A percentile compares a stretch with the other conserved stretches of the same genome.
Evolutionary conservation across 2,329 filamentous ascomycete species (phyloP).

Genomic region (Pseudocercospora fuligena): DNA sequence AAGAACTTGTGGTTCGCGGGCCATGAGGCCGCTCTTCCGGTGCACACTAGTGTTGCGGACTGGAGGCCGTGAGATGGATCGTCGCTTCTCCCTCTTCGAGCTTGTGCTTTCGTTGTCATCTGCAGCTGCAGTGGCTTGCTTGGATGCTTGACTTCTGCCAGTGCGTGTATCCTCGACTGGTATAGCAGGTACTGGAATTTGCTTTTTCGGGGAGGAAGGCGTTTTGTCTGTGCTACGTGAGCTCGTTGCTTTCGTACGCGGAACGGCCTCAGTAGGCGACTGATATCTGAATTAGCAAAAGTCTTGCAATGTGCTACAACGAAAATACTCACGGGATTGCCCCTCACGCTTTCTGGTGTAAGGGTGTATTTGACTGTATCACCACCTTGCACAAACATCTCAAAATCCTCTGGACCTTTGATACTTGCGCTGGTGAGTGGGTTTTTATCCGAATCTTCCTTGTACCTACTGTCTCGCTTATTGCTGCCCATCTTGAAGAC

Average conservation of each 20-base stretch:
- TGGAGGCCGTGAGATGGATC: conserved; percentile 39
- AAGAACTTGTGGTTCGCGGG: conserved; percentile 74
- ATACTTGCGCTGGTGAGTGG: conserved; percentile 41
- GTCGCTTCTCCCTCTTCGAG: conserved; percentile 30
- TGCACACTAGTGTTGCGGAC: conserved; percentile 39
- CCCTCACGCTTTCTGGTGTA: conserved; percentile 53
- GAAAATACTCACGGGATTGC: conserved; percentile 46
- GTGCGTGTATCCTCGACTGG: conserved; percentile 24
- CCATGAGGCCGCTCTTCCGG: conserved; percentile 45
- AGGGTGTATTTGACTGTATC: conserved; percentile 58
- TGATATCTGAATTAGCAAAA: conserved; percentile 14
- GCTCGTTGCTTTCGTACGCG: conserved; percentile 15
- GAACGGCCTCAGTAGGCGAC: conserved; percentile 20
- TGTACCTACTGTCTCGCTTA: conserved; percentile 27
- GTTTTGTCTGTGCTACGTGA: conserved; percentile 22
- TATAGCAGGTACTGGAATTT: conserved; percentile 12
- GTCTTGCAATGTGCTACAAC: neutral
- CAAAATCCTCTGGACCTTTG: conserved; percentile 49
- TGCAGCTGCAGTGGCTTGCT: conserved; percentile 28
- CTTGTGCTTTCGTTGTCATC: conserved; percentile 22
- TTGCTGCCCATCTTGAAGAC: conserved; percentile 34
- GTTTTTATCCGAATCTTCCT: conserved; percentile 22
- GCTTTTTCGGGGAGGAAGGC: conserved; percentile 19
- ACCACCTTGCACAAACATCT: conserved; percentile 51
- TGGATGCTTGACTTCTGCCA: conserved; percentile 30